Evolutionary conservation across 2,329 filamentous ascomycete species (phyloP).

Genomic region (Talaromyces sp.): DNA sequence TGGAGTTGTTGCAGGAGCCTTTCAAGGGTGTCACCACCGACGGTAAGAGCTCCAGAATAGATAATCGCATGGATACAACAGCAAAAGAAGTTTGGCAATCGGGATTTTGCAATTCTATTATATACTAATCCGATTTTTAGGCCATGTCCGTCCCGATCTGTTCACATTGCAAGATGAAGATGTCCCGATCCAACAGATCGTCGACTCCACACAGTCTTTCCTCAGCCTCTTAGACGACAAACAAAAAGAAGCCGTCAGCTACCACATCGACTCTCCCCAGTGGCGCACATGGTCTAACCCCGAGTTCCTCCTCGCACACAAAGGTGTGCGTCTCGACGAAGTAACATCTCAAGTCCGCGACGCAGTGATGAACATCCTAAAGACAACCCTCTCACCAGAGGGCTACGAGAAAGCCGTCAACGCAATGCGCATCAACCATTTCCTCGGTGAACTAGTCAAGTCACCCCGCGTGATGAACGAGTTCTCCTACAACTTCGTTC

Average conservation of each 20-base stretch:
- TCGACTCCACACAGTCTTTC: slow-evolving; percentile 53
- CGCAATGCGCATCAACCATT: slow-evolving; percentile 75
- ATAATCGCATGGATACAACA: neutral
- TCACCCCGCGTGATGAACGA: slow-evolving; percentile 69
- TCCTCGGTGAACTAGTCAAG: slow-evolving; percentile 69
- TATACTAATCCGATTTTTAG: slow-evolving; percentile 33
- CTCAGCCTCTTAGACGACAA: slow-evolving; percentile 51
- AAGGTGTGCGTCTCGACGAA: slow-evolving; percentile 72
- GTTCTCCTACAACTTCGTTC: slow-evolving; percentile 73
- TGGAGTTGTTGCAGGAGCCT: slow-evolving; percentile 61
- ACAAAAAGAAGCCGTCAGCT: slow-evolving; percentile 54
- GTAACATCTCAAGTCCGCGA: slow-evolving; percentile 49
- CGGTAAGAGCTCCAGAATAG: slow-evolving; percentile 46
- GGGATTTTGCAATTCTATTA: too few relatives aligned
- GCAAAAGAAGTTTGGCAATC: too few relatives aligned
- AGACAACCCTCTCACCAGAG: slow-evolving; percentile 65
- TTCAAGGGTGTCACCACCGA: slow-evolving; percentile 72
- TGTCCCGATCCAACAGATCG: slow-evolving; percentile 61
- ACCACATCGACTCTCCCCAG: slow-evolving; percentile 70
- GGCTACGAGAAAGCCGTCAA: slow-evolving; percentile 70
- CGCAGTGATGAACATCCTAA: slow-evolving; percentile 59
- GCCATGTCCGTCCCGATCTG: slow-evolving; percentile 55
- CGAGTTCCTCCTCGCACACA: slow-evolving; percentile 69
- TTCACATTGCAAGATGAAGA: slow-evolving; percentile 67
- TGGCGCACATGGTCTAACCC: slow-evolving; percentile 75